Percentiles rank a stretch among this genome's conserved stretches.
Evolutionary conservation across 345 rosid species (phyloP).

Genomic region (Arabis alpina): DNA sequence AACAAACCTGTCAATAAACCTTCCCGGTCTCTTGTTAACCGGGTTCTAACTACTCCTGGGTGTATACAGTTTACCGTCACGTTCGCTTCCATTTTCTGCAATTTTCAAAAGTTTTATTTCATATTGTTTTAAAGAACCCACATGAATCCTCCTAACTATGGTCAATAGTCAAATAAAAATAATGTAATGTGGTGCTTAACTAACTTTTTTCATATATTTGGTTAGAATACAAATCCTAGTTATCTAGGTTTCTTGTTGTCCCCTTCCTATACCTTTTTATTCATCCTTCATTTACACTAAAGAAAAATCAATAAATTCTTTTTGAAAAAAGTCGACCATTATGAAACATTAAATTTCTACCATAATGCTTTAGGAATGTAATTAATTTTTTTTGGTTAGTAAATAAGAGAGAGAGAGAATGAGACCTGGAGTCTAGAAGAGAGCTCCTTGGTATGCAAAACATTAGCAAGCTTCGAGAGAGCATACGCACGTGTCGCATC

Average conservation of each 20-base stretch:
- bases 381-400: background rate
- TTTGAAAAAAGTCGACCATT: conserved; percentile 10
- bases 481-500: conserved; percentile 99
- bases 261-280: conserved; percentile 2
- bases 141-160: conserved; percentile 34
- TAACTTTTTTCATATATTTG: conserved; percentile 20
- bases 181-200: conserved; percentile 15
- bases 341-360: conserved; percentile 23
- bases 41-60: conserved; percentile 91
- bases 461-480: conserved; percentile 97
- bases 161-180: conserved; percentile 36
- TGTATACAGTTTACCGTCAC: conserved; percentile 91
- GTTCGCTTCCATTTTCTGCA: conserved; percentile 80
- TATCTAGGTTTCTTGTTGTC: conserved; percentile 37
- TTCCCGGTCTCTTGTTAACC: conserved; percentile 92
- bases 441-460: conserved; percentile 94
- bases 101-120: background rate
- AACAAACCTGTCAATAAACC: conserved; percentile 76
- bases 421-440: conserved; percentile 76
- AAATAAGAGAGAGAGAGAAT: conserved; percentile 35
- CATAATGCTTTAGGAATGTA: conserved; percentile 19
- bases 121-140: conserved; percentile 22
- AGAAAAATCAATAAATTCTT: conserved; percentile 10
- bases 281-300: conserved; percentile 9
- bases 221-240: conserved; percentile 36